phyloP scores from a whole-genome alignment of 495 filamentous ascomycete genomes.

The Hypoxylon fragiforme region DNA sequence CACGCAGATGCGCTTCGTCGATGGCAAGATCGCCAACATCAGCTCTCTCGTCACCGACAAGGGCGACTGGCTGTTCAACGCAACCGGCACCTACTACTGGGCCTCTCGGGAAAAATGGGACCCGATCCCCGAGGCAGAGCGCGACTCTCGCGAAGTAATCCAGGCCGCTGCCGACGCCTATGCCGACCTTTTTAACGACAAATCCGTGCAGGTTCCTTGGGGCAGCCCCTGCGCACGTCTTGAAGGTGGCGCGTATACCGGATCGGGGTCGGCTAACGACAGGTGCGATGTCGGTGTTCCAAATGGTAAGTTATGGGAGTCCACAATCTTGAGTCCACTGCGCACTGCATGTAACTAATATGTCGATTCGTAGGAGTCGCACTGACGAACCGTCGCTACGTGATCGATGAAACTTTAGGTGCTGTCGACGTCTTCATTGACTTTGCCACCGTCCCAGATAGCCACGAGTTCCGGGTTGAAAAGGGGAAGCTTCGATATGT shows the following conservation, averaged over 20 bases:
- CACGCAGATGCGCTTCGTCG: slow-evolving; percentile 48
- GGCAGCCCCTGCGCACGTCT: slow-evolving; percentile 51
- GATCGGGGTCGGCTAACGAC: slow-evolving; percentile 39
- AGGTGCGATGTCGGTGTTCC: slow-evolving; percentile 46
- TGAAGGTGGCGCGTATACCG: slow-evolving; percentile 52
- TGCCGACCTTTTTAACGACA: slow-evolving; percentile 50
- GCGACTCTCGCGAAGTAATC: slow-evolving; percentile 49
- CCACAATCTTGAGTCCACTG: background rate
- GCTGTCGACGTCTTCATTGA: slow-evolving; percentile 51
- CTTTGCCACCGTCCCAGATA: slow-evolving; percentile 51
- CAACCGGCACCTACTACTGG: slow-evolving; percentile 51
- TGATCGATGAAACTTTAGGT: slow-evolving; percentile 56
- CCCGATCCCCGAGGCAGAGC: slow-evolving; percentile 47
- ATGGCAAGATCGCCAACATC: slow-evolving; percentile 39
- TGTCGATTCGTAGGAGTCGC: slow-evolving; percentile 33
- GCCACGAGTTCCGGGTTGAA: slow-evolving; percentile 56
- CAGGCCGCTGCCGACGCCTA: slow-evolving; percentile 55
- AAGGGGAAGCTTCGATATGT: slow-evolving; percentile 52
- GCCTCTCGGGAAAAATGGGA: slow-evolving; percentile 48
- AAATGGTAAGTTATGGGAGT: slow-evolving; percentile 29
- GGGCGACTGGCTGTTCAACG: slow-evolving; percentile 56
- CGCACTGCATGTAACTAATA: slow-evolving; percentile 12
- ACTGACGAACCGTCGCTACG: slow-evolving; percentile 49
- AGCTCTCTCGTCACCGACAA: slow-evolving; percentile 49
- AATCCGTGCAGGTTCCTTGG: slow-evolving; percentile 53